Base-by-base conservation (phyloP, 2,329 filamentous ascomycete genomes). In the Xylariaceae sp. region DNA sequence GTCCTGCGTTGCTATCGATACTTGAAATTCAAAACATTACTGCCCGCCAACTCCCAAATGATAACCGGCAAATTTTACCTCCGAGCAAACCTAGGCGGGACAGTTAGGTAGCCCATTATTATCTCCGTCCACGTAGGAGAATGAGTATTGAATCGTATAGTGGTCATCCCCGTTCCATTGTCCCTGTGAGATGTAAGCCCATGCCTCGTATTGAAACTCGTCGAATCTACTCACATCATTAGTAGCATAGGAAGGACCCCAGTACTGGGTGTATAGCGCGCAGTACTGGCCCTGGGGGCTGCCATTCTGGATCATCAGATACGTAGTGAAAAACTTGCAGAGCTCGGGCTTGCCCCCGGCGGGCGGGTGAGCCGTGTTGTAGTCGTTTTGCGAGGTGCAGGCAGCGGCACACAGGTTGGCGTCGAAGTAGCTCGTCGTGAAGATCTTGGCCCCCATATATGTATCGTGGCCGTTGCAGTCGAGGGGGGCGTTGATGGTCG, bases 301-400 rank as follows among this genome's bases (percentile, higher is more conserved):
- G 12, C 61, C 61, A 44, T 68, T 65, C 54, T 60, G 61, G 43
- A 59, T 56, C 19, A 66, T 44, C 38, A 69, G 51, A 44, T 64
- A 70, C 0, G 61, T 54, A 37, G 64, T 64, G 52, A 67, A 64
- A 58, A 63, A 64, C 13, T 48, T 50, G 38, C 56, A 61, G 28
- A 56, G 52, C 50, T 50, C 30, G 53, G 53, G 2, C 6, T 6
- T 26, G 22, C 22, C 6, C 11, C 22, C 6, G 22, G 35, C 9
- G 3, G 54, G 48, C 2, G 56, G 54, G 34, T 60, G 47, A 9
- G 44, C 43, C 4, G 43, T 42, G 33, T 56, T 57, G 44, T 61
- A 57, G 16, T 48, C 44, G 35, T 51, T 61, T 50, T 58, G 54
- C 11, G 55, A 50, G 4, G 38, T 37, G 39, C 61, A 64, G 7